phyloP scores from a whole-genome alignment of 140 eudicot genomes.

The Bidens hawaiensis region DNA sequence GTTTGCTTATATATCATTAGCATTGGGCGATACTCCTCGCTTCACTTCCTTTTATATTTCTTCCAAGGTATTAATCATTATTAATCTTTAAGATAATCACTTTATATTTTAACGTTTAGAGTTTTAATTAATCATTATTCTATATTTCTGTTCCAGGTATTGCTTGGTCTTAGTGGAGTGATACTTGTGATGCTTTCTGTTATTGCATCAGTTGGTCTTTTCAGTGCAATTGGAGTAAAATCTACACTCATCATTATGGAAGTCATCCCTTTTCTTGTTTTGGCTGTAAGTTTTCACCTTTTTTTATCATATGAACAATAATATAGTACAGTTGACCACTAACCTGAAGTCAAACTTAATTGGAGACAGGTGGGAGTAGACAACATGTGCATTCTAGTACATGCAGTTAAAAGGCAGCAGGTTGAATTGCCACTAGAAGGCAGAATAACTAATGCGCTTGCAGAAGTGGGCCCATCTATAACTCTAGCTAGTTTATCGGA shows the following conservation, averaged over 20 bases:
- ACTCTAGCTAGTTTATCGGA: constrained; percentile 93
- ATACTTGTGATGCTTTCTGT: constrained; percentile 93
- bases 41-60: constrained; percentile 72
- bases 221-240: constrained; percentile 94
- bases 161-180: constrained; percentile 95
- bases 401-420: constrained; percentile 88
- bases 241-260: constrained; percentile 99
- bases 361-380: constrained; percentile 90
- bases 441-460: constrained; percentile 93
- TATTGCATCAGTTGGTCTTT: constrained; percentile 94
- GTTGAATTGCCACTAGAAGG: constrained; percentile 79
- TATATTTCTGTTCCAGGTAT: constrained; percentile 73
- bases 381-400: constrained; percentile 96
- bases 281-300: constrained; percentile 69
- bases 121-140: constrained; percentile 12
- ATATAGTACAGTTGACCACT: constrained; percentile 3
- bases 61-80: constrained; percentile 66
- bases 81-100: background rate
- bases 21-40: constrained; percentile 88
- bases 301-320: background rate
- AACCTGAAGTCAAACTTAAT: constrained; percentile 6
- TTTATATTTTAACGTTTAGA: background rate
- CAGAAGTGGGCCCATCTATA: constrained; percentile 98
- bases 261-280: constrained; percentile 99
- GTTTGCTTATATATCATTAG: constrained; percentile 99